phyloP scores from a whole-genome alignment of 495 filamentous ascomycete genomes.

The Lasiosphaeria ovina region DNA sequence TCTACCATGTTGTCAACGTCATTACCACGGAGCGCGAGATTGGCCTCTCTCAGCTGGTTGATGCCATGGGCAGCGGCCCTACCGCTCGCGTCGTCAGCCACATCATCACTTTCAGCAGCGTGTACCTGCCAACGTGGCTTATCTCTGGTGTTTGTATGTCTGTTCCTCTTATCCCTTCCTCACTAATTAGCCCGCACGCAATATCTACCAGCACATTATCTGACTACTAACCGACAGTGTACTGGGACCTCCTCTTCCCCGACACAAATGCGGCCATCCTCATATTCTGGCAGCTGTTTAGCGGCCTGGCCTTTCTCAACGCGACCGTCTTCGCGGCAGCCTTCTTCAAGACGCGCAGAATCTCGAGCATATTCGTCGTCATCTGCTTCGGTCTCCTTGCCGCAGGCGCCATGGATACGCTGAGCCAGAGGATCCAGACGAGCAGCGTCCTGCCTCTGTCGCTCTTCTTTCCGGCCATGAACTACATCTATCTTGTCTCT shows the following conservation, averaged over 20 bases:
- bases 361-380: constrained; percentile 23
- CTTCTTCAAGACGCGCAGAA: constrained; percentile 66
- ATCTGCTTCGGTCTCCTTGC: constrained; percentile 16
- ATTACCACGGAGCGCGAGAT: constrained; percentile 70
- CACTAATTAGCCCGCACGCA: no score
- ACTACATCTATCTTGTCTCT: constrained; percentile 21
- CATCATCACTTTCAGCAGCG: constrained; percentile 10
- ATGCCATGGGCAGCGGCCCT: constrained; percentile 58
- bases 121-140: constrained; percentile 32
- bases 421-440: constrained; percentile 11
- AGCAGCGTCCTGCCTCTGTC: constrained; percentile 12
- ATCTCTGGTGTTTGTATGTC: constrained; percentile 30
- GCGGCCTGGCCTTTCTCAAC: constrained; percentile 60
- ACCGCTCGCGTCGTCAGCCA: constrained; percentile 13
- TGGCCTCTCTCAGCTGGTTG: constrained; percentile 70
- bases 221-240: constrained; percentile 39
- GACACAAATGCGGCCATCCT: constrained; percentile 58
- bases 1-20: constrained; percentile 40
- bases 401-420: constrained; percentile 16
- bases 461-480: constrained; percentile 22
- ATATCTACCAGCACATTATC: background rate
- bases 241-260: constrained; percentile 58
- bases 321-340: constrained; percentile 65
- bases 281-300: constrained; percentile 58
- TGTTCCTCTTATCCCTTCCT: background rate